Conservation (phyloP, 2,329 filamentous ascomycete species). For the Colletotrichum sp. region DNA sequence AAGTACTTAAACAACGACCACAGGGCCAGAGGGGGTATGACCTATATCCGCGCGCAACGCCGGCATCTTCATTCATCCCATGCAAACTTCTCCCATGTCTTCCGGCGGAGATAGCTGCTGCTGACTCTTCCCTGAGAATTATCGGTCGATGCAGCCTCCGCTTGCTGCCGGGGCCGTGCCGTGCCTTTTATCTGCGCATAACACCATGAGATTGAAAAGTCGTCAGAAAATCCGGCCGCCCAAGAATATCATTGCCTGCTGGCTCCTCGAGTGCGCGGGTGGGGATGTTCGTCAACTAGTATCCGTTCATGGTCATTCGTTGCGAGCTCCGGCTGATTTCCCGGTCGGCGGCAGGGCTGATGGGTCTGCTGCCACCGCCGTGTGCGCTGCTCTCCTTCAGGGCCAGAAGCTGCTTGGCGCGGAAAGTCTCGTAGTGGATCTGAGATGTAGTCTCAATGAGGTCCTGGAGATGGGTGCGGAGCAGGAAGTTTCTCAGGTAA, state of each 20-base stretch:
- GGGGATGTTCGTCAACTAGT: constrained; percentile 59
- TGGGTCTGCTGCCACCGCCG: constrained; percentile 82
- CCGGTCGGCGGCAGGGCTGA: constrained; percentile 92
- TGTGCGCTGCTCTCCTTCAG: constrained; percentile 97
- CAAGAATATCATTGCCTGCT: constrained; percentile 16
- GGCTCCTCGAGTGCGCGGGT: constrained; percentile 15
- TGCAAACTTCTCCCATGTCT: neutral
- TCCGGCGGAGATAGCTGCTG: neutral
- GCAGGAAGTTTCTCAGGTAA: constrained; percentile 97
- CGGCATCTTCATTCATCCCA: constrained; percentile 3
- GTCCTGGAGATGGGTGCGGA: constrained; percentile 97
- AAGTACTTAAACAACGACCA: constrained; percentile 19
- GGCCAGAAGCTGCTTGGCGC: constrained; percentile 96
- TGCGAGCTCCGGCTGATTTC: constrained; percentile 97
- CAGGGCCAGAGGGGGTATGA: constrained; percentile 6
- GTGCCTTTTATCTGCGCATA: constrained; percentile 20
- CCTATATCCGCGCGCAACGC: constrained; percentile 11
- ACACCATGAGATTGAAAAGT: constrained; percentile 22
- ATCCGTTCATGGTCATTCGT: constrained; percentile 98
- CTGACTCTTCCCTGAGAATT: neutral
- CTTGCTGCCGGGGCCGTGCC: constrained; percentile 11
- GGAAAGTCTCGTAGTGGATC: constrained; percentile 99
- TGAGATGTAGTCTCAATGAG: constrained; percentile 99
- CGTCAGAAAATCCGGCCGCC: constrained; percentile 15
- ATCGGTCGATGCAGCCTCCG: constrained; percentile 6